Evolutionary conservation across 2,329 filamentous ascomycete species (phyloP), one percentile per base, ranked within the genome.

Genomic region (Pseudogymnoascus sp.): DNA sequence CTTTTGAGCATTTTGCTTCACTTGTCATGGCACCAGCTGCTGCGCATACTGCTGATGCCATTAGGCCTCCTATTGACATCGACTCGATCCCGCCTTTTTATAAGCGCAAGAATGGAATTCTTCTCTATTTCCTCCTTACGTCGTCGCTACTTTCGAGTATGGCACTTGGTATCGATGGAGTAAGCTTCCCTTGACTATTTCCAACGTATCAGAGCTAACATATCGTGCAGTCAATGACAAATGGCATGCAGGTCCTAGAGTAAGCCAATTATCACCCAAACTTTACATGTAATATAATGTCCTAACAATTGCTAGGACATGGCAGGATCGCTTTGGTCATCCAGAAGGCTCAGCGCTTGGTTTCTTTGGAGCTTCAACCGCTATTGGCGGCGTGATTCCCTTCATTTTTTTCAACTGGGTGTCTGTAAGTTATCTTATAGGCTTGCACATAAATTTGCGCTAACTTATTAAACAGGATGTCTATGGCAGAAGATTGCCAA

Each of bases 51-150:
- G 45, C 64, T 39, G 67, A 69, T 58, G 67, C 62, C 42, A 69
- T 69, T 58, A 41, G 64, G 35, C 66, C 67, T 8, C 63, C 67
- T 33, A 68, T 69, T 52, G 67, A 69, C 60, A 59, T 69, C 16
- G 11, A 67, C 2, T 66, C 65, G 1, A 65, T 67, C 42, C 66
- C 65, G 5, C 66, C 67, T 22, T 69, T 69, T 59, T 62, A 59
- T 58, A 59, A 59, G 9, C 60, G 60, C 14, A 77, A 75, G 64
- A 78, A 78, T 71, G 76, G 76, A 1, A 69, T 77, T 2, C 66
- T 77, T 14, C 68, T 78, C 3, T 78, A 78, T 65, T 77, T 78
- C 38, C 66, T 78, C 3, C 71, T 78, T 14, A 78, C 76, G 0
- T 78, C 76, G 0, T 78, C 76, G 4, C 69, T 77, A 1, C 66